These are phyloP conservation scores for Tetracladium setigerum DNA, from an alignment of 495 filamentous ascomycete genomes.

Conservation along the genomic window DNA sequence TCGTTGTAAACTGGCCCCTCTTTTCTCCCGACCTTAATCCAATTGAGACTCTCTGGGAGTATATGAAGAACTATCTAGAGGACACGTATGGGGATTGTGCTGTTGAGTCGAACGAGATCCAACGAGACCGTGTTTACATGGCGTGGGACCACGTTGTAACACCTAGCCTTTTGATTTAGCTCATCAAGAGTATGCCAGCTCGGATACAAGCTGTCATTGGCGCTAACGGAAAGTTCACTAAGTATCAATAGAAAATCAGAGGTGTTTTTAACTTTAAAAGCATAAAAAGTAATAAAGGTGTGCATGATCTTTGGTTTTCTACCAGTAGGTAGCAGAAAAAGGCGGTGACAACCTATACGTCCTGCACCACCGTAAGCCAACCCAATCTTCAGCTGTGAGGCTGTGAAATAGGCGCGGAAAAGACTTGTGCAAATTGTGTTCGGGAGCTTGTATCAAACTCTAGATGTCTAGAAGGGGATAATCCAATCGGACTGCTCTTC, in stretches of 20 bases:
- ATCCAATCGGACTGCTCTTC: no score
- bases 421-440: background rate
- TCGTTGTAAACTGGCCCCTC: constrained; percentile 18
- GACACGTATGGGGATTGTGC: no score
- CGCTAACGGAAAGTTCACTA: constrained; percentile 1
- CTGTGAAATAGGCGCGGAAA: constrained; percentile 27
- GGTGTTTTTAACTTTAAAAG: no score
- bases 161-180: background rate
- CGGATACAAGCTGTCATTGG: background rate
- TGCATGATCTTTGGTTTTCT: constrained; percentile 28
- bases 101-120: no score
- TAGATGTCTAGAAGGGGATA: no score
- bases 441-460: no score
- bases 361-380: no score
- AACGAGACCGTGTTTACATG: no score
- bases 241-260: background rate
- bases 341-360: no score
- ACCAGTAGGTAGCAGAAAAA: constrained; percentile 29
- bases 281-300: constrained; percentile 27
- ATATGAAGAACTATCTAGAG: constrained; percentile 21
- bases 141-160: no score
- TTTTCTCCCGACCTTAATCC: constrained; percentile 22
- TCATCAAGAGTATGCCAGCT: constrained; percentile 1
- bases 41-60: constrained; percentile 25
- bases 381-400: no score